These are phyloP conservation scores for Phytophthora pisi DNA, from an alignment of 352 stramenopile species.

Conservation along the genomic window DNA sequence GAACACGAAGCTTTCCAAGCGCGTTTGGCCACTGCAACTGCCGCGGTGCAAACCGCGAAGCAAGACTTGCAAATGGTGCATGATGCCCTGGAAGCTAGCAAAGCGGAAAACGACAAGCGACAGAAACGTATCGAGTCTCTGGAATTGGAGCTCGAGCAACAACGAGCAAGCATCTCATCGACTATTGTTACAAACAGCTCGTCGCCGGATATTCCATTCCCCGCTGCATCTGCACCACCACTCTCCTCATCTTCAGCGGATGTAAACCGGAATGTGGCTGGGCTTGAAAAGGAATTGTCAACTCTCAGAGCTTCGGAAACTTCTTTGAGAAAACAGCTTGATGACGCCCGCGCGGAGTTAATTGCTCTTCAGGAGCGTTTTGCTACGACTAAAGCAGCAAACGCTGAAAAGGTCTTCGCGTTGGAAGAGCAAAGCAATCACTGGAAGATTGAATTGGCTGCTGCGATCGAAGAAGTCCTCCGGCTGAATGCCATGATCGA, in stretches of 20 bases:
- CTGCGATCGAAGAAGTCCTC: conserved; percentile 26
- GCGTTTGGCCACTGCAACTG: conserved; percentile 22
- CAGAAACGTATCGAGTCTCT: conserved; percentile 33
- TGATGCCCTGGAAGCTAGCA: conserved; percentile 26
- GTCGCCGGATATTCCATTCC: background rate
- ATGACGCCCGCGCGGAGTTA: conserved; percentile 24
- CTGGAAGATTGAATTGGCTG: conserved; percentile 32
- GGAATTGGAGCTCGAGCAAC: conserved; percentile 29
- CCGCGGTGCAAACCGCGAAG: conserved; percentile 20
- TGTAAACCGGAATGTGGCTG: conserved; percentile 12
- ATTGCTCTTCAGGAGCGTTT: conserved; percentile 39
- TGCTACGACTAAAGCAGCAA: conserved; percentile 45
- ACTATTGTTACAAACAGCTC: background rate
- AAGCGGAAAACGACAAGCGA: conserved; percentile 33
- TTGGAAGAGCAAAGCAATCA: conserved; percentile 38
- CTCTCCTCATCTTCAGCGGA: conserved; percentile 4
- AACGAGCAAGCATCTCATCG: background rate
- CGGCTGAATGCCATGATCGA: conserved; percentile 19
- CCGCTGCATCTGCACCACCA: background rate
- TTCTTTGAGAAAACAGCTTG: conserved; percentile 31
- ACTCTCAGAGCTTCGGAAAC: conserved; percentile 26
- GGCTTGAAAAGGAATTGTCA: conserved; percentile 33
- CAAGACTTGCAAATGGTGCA: conserved; percentile 30
- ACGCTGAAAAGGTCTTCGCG: conserved; percentile 48
- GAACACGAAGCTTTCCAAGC: conserved; percentile 30